Evolutionary conservation across 805 yeast genomes (phyloP).

Genomic region (Grigorovia jiainica): DNA sequence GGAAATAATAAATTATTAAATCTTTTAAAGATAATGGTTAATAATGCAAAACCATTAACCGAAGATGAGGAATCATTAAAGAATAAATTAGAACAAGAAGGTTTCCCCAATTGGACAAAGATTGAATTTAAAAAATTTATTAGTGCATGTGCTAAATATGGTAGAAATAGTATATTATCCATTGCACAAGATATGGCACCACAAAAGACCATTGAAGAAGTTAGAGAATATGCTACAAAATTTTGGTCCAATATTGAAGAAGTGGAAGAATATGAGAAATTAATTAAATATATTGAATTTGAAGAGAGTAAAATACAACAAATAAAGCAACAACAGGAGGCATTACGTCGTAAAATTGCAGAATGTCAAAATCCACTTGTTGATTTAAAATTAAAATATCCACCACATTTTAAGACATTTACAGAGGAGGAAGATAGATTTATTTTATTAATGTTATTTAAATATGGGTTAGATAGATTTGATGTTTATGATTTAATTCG

Average conservation of each 20-base stretch:
- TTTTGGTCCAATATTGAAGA: slow-evolving; percentile 76
- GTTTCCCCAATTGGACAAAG: slow-evolving; percentile 77
- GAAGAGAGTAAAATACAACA: slow-evolving; percentile 80
- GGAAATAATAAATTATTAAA: slow-evolving; percentile 39
- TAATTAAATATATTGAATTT: slow-evolving; percentile 66
- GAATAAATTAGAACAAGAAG: slow-evolving; percentile 49
- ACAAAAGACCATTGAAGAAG: slow-evolving; percentile 73
- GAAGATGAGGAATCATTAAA: slow-evolving; percentile 68
- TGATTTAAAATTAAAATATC: slow-evolving; percentile 61
- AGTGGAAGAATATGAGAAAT: slow-evolving; percentile 84
- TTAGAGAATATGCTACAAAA: slow-evolving; percentile 60
- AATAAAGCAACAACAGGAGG: slow-evolving; percentile 62
- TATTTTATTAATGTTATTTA: slow-evolving; percentile 66
- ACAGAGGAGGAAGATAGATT: slow-evolving; percentile 89
- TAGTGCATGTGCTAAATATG: slow-evolving; percentile 63
- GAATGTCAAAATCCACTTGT: slow-evolving; percentile 68
- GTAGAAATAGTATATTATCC: slow-evolving; percentile 60
- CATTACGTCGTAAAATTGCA: slow-evolving; percentile 65
- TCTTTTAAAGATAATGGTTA: slow-evolving; percentile 63
- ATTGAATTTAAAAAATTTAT: slow-evolving; percentile 82
- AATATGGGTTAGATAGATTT: slow-evolving; percentile 70
- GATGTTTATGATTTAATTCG: slow-evolving; percentile 73
- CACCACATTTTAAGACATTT: slow-evolving; percentile 65
- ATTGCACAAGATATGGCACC: slow-evolving; percentile 70
- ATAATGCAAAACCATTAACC: slow-evolving; percentile 69